Base-by-base conservation (phyloP, 805 yeast species). In the Candida maltosa region DNA sequence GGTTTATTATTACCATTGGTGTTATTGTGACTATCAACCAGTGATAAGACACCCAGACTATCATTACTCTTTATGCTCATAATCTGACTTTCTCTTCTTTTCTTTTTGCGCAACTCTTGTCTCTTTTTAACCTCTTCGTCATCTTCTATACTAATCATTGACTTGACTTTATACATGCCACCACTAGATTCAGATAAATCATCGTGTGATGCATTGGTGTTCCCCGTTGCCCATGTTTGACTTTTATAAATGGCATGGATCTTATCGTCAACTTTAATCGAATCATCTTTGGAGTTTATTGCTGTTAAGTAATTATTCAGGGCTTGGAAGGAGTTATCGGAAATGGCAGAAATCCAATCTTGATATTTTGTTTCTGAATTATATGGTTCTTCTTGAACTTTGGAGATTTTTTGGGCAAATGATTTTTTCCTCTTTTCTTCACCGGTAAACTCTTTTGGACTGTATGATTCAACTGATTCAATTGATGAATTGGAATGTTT, bases 151-250 rank as follows among this genome's bases (percentile, higher is more conserved):
- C 62, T 61, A 19, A 67, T 56, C 38, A 67, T 47, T 17, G 66
- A 58, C 39, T 62, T 62, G n/a, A 67, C 71, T 41, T 63, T 65
- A 50, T 66, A 65, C 12, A 63, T 62, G 25, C 42, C 48, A 29
- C 45, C 29, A 12, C 16, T 28, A 7, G 16, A 16, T 7, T 29
- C 34, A 23, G 22, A 18, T 24, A 14, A 18, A 6, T 14, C 26
- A 16, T 31, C 37, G 14, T 23, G 26, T n/a, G 33, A 28, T 16
- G 14, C 16, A 16, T 8, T 5, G 6, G 15, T 21, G 20, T 15
- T 19, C 10, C 12, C 8, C 21, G 8, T 11, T 3, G 26, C 28
- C 23, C 21, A 11, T 16, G 34, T 33, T 32, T 54, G 62, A 17
- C 55, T 45, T 19, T 47, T 44, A 42, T 65, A 67, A 6, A 65